Evolutionary conservation across 1,139 yeast genomes (phyloP), one percentile per base, ranked within the genome.

Genomic region (Candida smagusa): DNA sequence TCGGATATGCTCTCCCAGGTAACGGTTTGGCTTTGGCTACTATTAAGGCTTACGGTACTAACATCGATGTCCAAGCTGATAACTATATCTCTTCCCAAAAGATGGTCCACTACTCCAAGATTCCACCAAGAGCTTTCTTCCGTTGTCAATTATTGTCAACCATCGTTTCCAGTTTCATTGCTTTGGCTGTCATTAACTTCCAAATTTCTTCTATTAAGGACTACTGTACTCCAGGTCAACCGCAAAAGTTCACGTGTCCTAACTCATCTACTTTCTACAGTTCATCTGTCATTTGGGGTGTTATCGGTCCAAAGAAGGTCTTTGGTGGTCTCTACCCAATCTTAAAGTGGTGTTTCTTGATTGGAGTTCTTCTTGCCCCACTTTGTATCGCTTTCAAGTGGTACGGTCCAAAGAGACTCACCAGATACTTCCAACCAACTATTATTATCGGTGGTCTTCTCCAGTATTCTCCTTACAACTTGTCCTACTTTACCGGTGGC

Each of bases 21-120:
- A 49, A 49, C 31, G 52, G 51, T n/a, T 36, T 45, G 31, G 56
- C 54, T 2, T 42, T 52, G 42, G 47, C 37, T 37, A 47, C 44
- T 30, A 39, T 50, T 35, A 52, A 52, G 39, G 52, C 53, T 6
- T 42, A 45, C 36, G 54, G 54, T 7, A 49, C 45, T 40, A 50
- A 52, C 34, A 47, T 64, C 29, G 68, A 62, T 38, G 52, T 56
- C 21, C 68, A 63, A 40, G 69, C 68, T 4, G 56, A 62, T 34
- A 60, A 59, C 41, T 63, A 63, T 41, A 60, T 63, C 23, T 52
- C 63, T 2, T 67, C 62, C 41, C 68, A 62, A 43, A 65, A 65
- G 36, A 43, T 59, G 40, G 68, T 59, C 1, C 69, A 64, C 41
- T 64, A 64, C 46, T 38, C 61, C 13, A 56, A 59, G 32, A 43